Base-by-base conservation (phyloP, 192 early-diverging fungal genomes). In the Chytriomyces sp. region DNA sequence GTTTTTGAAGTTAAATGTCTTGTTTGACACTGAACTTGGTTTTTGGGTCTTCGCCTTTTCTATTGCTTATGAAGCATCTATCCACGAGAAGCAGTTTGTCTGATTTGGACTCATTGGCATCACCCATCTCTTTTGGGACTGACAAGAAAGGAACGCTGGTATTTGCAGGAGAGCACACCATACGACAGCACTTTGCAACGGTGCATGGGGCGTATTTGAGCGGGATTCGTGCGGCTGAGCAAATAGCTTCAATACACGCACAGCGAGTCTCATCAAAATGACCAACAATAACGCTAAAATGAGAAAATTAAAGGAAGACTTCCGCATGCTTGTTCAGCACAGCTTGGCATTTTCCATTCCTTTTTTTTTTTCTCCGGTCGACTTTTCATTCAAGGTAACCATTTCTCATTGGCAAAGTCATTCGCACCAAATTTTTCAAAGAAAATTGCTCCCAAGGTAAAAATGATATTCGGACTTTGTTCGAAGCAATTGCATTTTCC, bases 171-270 rank as follows among this genome's bases (percentile, higher is more conserved):
- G 66, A 67, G 45, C 66, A 67, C 44, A 67, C 66, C 8, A 43
- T 46, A 4, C 28, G 44, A 4, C 18, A 20, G 3, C 66, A 67
- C 46, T 67, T 67, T 46, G 66, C 66, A 23, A 67, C 66, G 2
- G 66, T 67, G 5, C 66, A 67, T 67, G 66, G 66, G 20, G 66
- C 66, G 23, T 23, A 45, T 10, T 67, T 67, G 66, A 67, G 66
- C 13, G 66, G 66, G 44, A 16, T 16, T 16, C 23, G 66, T 9
- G 66, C 66, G 11, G 66, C 35, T 13, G 24, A 26, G 23, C 62
- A 64, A 20, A 35, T 64, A 3, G 35, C 35, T 35, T 35, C 3
- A 35, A 35, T 35, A 35, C 35, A 35, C 35, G 35, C 35, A 2
- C 0, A 4, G 35, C 35, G 35, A 35, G 4, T 35, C 35, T 35